Base-by-base conservation (phyloP, 345 rosid genomes). In the Acer campestre region DNA sequence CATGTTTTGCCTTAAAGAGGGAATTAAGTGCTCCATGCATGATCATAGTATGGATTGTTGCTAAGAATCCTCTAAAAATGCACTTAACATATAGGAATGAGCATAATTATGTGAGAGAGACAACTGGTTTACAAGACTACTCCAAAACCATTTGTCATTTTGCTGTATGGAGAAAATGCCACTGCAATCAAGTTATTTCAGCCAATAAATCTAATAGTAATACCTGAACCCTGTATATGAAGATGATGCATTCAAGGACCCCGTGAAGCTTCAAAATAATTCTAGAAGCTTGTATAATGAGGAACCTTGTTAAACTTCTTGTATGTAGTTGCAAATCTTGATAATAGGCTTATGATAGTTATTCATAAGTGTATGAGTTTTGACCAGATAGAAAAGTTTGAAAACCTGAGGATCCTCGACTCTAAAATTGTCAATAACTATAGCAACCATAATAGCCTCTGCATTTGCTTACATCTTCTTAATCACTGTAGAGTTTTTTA, bases 291-390 rank as follows among this genome's bases (percentile, higher is more conserved):
- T 3, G 74, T 53, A 27, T 53, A 70, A 27, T 29, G 42, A 29
- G n/a, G 61, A 4, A 69, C 35, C 22, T 70, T 70, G 56, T 69
- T 69, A 49, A 49, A 29, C 73, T 20, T 20, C 27, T 67, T 67
- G 46, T 44, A 67, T 10, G 13, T 67, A 2, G 22, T 42, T 44
- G 71, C 56, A 22, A 44, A 69, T 49, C 17, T 49, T 11, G 13
- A 48, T 14, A 3, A 17, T 17, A 13, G 35, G 23, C 53, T 40
- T 67, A 40, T 67, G 46, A 40, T 42, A 67, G 70, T 69, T 25
- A 27, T 49, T 49, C 0, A 48, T 27, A 46, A 68, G 42, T 23
- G 17, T 3, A 49, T 25, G 61, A 25, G 55, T 58, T 9, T 55
- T 31, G 48, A 71, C 35, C 11, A 12, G 62, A 53, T 6, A 51